phyloP scores from a whole-genome alignment of 805 yeast genomes.

The Allodekkera sacchari region DNA sequence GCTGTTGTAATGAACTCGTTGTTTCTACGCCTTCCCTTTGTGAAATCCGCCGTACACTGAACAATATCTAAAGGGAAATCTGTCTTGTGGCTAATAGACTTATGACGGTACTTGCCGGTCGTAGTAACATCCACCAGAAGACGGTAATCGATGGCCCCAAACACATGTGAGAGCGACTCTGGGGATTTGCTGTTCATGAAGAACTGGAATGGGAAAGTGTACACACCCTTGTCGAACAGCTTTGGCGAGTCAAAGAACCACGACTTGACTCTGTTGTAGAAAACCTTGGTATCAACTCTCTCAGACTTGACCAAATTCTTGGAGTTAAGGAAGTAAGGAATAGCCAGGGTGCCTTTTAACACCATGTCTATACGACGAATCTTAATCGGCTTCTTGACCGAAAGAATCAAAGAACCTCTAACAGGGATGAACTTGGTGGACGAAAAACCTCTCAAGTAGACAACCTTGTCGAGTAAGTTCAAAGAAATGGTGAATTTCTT shows the following conservation, averaged over 20 bases:
- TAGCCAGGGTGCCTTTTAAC: constrained; percentile 9
- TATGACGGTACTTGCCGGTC: background rate
- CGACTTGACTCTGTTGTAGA: background rate
- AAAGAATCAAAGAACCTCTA: constrained; percentile 14
- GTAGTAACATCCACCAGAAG: constrained; percentile 9
- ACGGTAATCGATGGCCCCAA: constrained; percentile 14
- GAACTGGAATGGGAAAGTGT: constrained; percentile 22
- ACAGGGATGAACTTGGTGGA: constrained; percentile 9
- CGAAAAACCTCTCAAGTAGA: constrained; percentile 7
- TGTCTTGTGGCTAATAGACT: background rate
- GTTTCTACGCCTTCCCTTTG: constrained; percentile 1
- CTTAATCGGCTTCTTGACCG: constrained; percentile 10
- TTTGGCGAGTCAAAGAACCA: background rate
- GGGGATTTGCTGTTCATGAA: constrained; percentile 15
- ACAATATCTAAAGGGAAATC: constrained; percentile 7
- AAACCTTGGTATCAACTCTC: background rate
- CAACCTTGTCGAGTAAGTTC: constrained; percentile 7
- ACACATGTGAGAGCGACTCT: constrained; percentile 14
- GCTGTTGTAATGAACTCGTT: constrained; percentile 20
- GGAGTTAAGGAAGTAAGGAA: background rate
- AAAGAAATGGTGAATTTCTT: constrained; percentile 3
- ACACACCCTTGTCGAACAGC: constrained; percentile 12
- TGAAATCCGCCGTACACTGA: constrained; percentile 10
- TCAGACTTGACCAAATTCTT: background rate
- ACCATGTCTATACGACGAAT: constrained; percentile 8